A percentile compares a stretch with the other conserved stretches of the same genome.
phyloP scores from a whole-genome alignment of 202 grass and related monocot genomes.

The Miscanthus sacchariflorus region DNA sequence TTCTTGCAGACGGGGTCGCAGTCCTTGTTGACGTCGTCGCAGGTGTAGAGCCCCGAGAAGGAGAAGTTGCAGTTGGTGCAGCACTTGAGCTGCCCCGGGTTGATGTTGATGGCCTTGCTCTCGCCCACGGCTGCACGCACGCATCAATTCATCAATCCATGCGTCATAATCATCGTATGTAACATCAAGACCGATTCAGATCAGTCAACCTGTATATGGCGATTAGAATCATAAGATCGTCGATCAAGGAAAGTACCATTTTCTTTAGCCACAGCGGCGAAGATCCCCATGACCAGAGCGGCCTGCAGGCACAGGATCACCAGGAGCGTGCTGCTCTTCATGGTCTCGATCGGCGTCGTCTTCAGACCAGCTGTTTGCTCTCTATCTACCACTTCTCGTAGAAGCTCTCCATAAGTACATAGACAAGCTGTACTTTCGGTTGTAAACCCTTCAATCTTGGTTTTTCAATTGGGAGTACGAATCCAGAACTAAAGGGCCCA shows the following conservation, averaged over 20 bases:
- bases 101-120: conserved; percentile 46
- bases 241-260: background rate
- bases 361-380: background rate
- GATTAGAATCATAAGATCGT: background rate
- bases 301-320: conserved; percentile 41
- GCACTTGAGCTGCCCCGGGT: conserved; percentile 37
- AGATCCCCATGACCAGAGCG: conserved; percentile 32
- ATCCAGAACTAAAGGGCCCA: too few species aligned
- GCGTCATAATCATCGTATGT: too few species aligned
- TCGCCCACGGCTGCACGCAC: conserved; percentile 28
- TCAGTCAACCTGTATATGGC: too few species aligned
- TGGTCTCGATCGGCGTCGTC: background rate
- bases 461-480: too few species aligned
- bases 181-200: too few species aligned
- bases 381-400: too few species aligned
- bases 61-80: conserved; percentile 44
- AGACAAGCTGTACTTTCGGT: too few species aligned
- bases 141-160: background rate
- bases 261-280: conserved; percentile 31
- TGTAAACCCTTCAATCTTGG: too few species aligned
- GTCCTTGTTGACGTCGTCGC: conserved; percentile 32
- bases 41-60: conserved; percentile 57
- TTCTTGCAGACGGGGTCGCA: conserved; percentile 45
- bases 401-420: too few species aligned
- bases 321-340: conserved; percentile 41